phyloP scores from a whole-genome alignment of 2,329 filamentous ascomycete genomes.

The Aspergillus caelatus region DNA sequence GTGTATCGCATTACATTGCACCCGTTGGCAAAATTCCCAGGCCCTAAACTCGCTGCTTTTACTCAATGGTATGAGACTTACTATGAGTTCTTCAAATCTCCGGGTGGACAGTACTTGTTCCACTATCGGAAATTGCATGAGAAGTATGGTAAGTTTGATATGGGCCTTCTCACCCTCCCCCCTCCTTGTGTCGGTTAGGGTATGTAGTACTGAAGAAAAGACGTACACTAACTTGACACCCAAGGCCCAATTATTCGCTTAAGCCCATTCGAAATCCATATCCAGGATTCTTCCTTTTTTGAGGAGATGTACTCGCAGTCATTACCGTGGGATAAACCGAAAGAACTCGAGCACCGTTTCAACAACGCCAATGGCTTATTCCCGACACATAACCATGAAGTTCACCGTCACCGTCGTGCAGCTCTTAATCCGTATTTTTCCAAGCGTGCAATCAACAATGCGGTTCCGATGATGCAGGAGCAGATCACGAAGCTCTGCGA shows the following conservation, averaged over 20 bases:
- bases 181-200: background rate
- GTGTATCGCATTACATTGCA: slow-evolving; percentile 18
- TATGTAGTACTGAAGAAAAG: background rate
- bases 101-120: slow-evolving; percentile 18
- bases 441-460: slow-evolving; percentile 34
- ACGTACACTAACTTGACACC: background rate
- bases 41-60: slow-evolving; percentile 17
- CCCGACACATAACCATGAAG: slow-evolving; percentile 39
- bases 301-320: slow-evolving; percentile 20
- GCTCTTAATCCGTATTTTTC: slow-evolving; percentile 50
- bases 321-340: slow-evolving; percentile 17
- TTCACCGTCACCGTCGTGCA: slow-evolving; percentile 44
- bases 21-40: slow-evolving; percentile 17
- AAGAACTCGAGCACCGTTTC: slow-evolving; percentile 17
- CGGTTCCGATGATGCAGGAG: slow-evolving; percentile 31
- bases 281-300: slow-evolving; percentile 18
- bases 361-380: slow-evolving; percentile 18
- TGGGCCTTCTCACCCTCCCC: background rate
- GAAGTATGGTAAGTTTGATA: slow-evolving; percentile 14
- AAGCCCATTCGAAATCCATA: slow-evolving; percentile 18
- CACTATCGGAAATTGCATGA: slow-evolving; percentile 19
- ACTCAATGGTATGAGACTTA: slow-evolving; percentile 21
- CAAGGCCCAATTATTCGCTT: slow-evolving; percentile 19
- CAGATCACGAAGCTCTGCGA: slow-evolving; percentile 15
- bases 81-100: slow-evolving; percentile 17